These are phyloP conservation scores for Fusarium coffeatum DNA, from an alignment of 2,329 filamentous ascomycete species.

Conservation along the genomic window DNA sequence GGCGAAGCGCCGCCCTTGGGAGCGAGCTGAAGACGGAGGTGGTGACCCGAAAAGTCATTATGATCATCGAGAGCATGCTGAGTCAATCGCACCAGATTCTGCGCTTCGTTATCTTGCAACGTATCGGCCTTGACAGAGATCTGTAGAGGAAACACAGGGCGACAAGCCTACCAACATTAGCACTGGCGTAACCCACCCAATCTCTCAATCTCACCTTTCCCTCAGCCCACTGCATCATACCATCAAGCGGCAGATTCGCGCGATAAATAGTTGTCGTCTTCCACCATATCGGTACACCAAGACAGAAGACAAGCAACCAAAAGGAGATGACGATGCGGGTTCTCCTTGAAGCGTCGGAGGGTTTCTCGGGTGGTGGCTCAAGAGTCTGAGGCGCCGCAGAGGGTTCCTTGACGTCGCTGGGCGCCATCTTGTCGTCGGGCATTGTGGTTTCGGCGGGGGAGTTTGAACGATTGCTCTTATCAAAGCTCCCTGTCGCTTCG, in stretches of 20 bases:
- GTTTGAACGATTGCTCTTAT: slow-evolving; percentile 25
- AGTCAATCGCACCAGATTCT: slow-evolving; percentile 80
- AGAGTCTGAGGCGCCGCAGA: slow-evolving; percentile 27
- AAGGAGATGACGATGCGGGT: slow-evolving; percentile 85
- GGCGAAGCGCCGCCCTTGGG: slow-evolving; percentile 41
- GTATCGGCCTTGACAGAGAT: slow-evolving; percentile 79
- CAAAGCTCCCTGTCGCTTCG: slow-evolving; percentile 19
- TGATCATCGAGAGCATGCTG: slow-evolving; percentile 88
- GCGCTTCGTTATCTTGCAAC: slow-evolving; percentile 74
- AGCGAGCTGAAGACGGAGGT: slow-evolving; percentile 67
- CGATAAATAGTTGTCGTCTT: slow-evolving; percentile 93
- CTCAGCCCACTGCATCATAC: slow-evolving; percentile 93
- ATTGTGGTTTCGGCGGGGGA: slow-evolving; percentile 17
- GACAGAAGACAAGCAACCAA: slow-evolving; percentile 84
- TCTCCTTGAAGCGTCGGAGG: slow-evolving; percentile 75
- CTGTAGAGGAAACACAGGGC: slow-evolving; percentile 86
- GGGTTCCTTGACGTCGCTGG: slow-evolving; percentile 36
- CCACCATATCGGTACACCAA: slow-evolving; percentile 96
- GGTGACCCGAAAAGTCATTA: slow-evolving; percentile 87
- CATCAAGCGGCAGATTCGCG: slow-evolving; percentile 81
- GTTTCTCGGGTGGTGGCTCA: slow-evolving; percentile 80
- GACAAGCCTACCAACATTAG: slow-evolving; percentile 74
- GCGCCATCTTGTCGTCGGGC: slow-evolving; percentile 40
- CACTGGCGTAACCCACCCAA: neutral
- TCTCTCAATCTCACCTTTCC: slow-evolving; percentile 72